phyloP scores from a whole-genome alignment of 2,329 filamentous ascomycete genomes.

The Botrytis sinoallii region DNA sequence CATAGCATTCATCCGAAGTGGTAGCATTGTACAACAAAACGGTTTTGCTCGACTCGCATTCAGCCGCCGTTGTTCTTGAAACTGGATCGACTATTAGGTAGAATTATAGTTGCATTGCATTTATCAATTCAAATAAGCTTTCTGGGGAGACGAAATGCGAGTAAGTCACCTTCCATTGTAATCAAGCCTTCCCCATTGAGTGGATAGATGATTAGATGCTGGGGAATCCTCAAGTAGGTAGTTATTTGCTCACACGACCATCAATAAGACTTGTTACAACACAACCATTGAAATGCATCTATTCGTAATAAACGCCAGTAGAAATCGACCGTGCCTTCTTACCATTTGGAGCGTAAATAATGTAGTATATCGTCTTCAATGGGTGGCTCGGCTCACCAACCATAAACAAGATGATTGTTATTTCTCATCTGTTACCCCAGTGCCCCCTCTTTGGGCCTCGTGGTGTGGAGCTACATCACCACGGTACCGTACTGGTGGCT shows the following conservation, averaged over 20 bases:
- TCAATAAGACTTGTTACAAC: neutral
- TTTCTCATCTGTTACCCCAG: neutral
- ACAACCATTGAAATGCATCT: neutral
- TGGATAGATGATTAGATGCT: neutral
- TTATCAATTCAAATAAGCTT: conserved; percentile 5
- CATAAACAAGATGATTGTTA: neutral
- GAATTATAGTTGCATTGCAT: neutral
- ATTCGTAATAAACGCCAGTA: neutral
- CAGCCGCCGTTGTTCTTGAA: neutral
- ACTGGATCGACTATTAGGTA: neutral
- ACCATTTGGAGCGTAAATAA: neutral
- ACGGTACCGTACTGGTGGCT: neutral
- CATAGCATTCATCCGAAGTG: neutral
- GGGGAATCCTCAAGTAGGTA: neutral
- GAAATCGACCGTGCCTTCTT: neutral
- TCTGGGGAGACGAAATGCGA: neutral
- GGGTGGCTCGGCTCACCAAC: neutral
- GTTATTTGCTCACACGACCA: conserved; percentile 4
- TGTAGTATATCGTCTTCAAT: neutral
- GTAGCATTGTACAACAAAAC: neutral
- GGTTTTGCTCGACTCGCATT: neutral
- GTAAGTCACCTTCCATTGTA: neutral
- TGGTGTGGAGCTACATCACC: neutral
- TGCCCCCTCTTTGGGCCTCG: neutral
- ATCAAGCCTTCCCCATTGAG: neutral